Evolutionary conservation across 2,329 filamentous ascomycete species (phyloP).

Genomic region (Scortechinia acanthostroma): DNA sequence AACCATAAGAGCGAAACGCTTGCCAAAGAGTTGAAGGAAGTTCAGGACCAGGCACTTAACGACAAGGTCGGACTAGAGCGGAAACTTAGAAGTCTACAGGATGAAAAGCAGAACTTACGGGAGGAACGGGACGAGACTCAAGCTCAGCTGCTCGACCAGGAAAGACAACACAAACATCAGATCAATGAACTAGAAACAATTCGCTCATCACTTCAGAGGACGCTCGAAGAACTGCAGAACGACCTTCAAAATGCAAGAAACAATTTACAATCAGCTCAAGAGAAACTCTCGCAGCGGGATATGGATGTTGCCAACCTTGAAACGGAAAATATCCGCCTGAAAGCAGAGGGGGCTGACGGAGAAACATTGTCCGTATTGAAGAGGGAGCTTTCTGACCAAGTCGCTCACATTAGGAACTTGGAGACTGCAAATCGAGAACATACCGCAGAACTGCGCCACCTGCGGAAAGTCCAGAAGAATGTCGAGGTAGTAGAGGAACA

Average conservation of each 20-base stretch:
- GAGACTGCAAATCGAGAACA: conserved; percentile 50
- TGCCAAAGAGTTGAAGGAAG: background rate
- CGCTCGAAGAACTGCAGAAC: conserved; percentile 29
- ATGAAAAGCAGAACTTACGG: conserved; percentile 43
- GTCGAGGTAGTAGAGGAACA: conserved; percentile 61
- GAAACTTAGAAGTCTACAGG: conserved; percentile 41
- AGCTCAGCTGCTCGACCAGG: conserved; percentile 41
- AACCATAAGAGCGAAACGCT: background rate
- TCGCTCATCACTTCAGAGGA: conserved; percentile 42
- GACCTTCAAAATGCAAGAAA: conserved; percentile 30
- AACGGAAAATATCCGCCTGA: conserved; percentile 49
- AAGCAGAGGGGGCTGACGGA: conserved; percentile 48
- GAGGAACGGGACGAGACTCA: conserved; percentile 52
- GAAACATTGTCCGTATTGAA: conserved; percentile 52
- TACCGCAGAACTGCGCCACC: conserved; percentile 42
- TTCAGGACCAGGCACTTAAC: background rate
- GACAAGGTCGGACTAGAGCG: conserved; percentile 26
- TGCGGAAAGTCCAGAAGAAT: conserved; percentile 50
- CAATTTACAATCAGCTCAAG: conserved; percentile 21
- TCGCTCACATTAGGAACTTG: conserved; percentile 51
- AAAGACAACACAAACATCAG: conserved; percentile 45
- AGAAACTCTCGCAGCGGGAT: conserved; percentile 44
- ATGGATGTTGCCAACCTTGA: conserved; percentile 44
- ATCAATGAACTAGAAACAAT: conserved; percentile 48
- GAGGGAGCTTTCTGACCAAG: conserved; percentile 54